Evolutionary conservation across 1,139 yeast species (phyloP).

Genomic region (Debaryomyces sp.): DNA sequence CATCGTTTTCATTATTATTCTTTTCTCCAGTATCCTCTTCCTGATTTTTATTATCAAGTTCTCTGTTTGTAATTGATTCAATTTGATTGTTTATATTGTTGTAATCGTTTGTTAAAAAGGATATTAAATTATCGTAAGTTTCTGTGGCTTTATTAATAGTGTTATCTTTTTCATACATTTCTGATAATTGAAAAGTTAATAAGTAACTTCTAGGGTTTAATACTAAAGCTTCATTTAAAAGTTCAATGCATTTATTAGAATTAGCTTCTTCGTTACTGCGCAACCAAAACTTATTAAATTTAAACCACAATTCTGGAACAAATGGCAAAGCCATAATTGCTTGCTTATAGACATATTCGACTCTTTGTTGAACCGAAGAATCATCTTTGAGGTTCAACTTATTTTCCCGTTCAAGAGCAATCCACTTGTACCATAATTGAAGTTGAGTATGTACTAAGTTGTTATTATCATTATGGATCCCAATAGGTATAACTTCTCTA

Average conservation of each 20-base stretch:
- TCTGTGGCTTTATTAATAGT: constrained; percentile 55
- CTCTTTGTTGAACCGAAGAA: constrained; percentile 53
- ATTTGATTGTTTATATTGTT: constrained; percentile 7
- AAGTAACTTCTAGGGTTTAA: constrained; percentile 76
- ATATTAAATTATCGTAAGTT: constrained; percentile 54
- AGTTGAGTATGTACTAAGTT: constrained; percentile 43
- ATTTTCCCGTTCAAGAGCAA: constrained; percentile 76
- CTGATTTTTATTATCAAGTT: constrained; percentile 10
- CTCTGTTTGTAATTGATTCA: constrained; percentile 20
- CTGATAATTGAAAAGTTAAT: constrained; percentile 69
- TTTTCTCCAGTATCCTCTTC: constrained; percentile 9
- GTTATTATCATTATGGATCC: constrained; percentile 23
- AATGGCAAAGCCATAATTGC: constrained; percentile 70
- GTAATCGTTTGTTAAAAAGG: constrained; percentile 39
- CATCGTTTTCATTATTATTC: constrained; percentile 12
- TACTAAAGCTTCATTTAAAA: constrained; percentile 57
- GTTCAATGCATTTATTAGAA: constrained; percentile 33
- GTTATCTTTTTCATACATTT: constrained; percentile 63
- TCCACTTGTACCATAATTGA: constrained; percentile 71
- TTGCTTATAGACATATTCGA: constrained; percentile 75
- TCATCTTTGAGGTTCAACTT: constrained; percentile 60
- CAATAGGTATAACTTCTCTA: constrained; percentile 41
- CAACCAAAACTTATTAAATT: constrained; percentile 45
- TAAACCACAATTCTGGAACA: constrained; percentile 86
- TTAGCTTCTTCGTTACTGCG: constrained; percentile 38